These are phyloP conservation scores for Populus hybrid DNA, from an alignment of 441 rosid genomes.

Conservation along the genomic window DNA sequence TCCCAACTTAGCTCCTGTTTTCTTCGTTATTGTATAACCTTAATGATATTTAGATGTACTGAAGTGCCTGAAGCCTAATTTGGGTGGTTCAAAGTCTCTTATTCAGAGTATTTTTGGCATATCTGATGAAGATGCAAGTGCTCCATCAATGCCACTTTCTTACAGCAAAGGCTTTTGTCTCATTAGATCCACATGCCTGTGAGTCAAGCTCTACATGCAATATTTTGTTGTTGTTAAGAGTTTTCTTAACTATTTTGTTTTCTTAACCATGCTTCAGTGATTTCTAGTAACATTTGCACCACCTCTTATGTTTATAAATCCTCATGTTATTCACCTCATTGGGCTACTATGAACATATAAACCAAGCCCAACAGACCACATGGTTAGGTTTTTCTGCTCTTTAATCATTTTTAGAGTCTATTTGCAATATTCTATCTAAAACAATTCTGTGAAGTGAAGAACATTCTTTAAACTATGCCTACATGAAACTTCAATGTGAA, in stretches of 20 bases:
- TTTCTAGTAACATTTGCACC: not conserved
- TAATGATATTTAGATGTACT: slow-evolving; percentile 59
- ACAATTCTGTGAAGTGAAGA: not conserved
- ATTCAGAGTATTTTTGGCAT: slow-evolving; percentile 56
- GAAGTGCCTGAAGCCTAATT: slow-evolving; percentile 41
- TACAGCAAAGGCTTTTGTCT: slow-evolving; percentile 39
- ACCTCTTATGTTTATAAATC: not conserved
- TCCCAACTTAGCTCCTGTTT: slow-evolving; percentile 22
- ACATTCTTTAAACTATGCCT: not conserved
- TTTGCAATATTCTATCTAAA: not conserved
- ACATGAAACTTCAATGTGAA: not conserved
- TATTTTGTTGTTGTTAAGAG: not conserved
- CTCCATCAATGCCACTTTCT: slow-evolving; percentile 42
- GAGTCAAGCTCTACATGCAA: slow-evolving; percentile 36
- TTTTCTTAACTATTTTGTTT: not conserved
- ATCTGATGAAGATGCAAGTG: slow-evolving; percentile 31
- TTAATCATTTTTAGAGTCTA: not conserved
- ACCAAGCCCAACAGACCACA: not conserved
- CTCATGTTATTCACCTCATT: not conserved
- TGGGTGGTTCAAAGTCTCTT: slow-evolving; percentile 47
- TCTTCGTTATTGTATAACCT: slow-evolving; percentile 25
- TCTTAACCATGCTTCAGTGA: not conserved
- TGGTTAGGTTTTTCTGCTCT: not conserved
- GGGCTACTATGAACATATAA: not conserved
- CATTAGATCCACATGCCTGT: slow-evolving; percentile 70